Percentiles rank a stretch among this genome's conserved stretches.
Evolutionary conservation across 805 yeast species (phyloP).

Genomic region (Cyberlindnera americana): DNA sequence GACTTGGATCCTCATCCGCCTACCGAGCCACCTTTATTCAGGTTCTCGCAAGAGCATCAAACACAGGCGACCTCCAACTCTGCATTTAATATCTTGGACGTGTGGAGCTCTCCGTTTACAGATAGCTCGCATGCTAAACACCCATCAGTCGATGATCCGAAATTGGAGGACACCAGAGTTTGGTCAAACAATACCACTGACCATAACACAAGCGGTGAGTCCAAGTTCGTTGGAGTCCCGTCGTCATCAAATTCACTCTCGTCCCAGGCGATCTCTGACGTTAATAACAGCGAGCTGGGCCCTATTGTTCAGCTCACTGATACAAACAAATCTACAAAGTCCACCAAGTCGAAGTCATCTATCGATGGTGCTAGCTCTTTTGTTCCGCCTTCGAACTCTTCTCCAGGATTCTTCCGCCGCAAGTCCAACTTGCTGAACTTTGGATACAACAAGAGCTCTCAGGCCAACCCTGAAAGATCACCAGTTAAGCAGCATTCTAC

Average conservation of each 20-base stretch:
- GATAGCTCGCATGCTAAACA: constrained; percentile 4
- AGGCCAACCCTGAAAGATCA: constrained; percentile 13
- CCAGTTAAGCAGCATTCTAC: constrained; percentile 16
- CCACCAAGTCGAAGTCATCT: constrained; percentile 19
- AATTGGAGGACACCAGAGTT: neutral
- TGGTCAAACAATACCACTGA: neutral
- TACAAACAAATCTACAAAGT: constrained; percentile 19
- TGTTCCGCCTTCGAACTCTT: constrained; percentile 16
- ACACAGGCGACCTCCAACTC: constrained; percentile 3
- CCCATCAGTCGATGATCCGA: too few relatives aligned
- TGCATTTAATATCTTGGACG: constrained; percentile 14
- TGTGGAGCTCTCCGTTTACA: constrained; percentile 16
- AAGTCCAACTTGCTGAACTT: constrained; percentile 34
- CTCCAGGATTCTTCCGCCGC: constrained; percentile 36
- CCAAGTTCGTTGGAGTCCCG: constrained; percentile 4
- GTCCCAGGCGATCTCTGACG: constrained; percentile 14
- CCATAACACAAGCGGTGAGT: constrained; percentile 1
- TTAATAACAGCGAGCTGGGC: constrained; percentile 8
- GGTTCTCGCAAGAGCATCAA: constrained; percentile 1
- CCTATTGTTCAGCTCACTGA: constrained; percentile 16
- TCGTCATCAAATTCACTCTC: constrained; percentile 15
- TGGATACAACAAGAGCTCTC: constrained; percentile 23
- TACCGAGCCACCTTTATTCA: constrained; percentile 2
- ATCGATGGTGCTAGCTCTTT: constrained; percentile 13
- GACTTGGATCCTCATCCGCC: constrained; percentile 1